phyloP scores from a whole-genome alignment of 805 yeast species.

The Schizosaccharomyces octosporus region DNA sequence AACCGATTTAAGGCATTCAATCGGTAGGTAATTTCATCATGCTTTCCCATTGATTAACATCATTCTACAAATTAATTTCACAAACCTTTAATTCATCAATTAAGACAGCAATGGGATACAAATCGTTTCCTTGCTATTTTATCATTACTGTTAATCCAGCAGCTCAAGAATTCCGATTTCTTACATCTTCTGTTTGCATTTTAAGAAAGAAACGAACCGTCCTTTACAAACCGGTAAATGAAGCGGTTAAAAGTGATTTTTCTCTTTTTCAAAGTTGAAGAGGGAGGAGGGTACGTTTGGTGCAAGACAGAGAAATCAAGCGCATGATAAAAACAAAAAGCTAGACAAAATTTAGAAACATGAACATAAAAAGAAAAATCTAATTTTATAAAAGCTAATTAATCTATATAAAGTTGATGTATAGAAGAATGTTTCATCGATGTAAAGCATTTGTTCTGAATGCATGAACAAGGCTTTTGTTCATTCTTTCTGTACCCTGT shows the following conservation, averaged over 20 bases:
- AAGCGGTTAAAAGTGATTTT: background rate
- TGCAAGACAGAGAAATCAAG: background rate
- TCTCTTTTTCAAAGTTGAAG: background rate
- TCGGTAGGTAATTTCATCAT: conserved; percentile 82
- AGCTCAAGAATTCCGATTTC: background rate
- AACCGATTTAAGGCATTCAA: conserved; percentile 85
- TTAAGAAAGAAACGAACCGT: background rate
- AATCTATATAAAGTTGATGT: no score
- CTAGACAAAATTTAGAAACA: background rate
- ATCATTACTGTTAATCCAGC: background rate
- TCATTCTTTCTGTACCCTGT: no score
- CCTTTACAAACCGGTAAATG: background rate
- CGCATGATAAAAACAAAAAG: background rate
- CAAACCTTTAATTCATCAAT: conserved; percentile 70
- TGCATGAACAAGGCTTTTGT: no score
- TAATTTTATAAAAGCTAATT: background rate
- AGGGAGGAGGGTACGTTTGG: background rate
- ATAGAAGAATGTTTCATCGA: no score
- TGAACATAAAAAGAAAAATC: background rate
- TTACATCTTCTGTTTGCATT: background rate
- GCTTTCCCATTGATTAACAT: conserved; percentile 16
- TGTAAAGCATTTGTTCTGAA: no score
- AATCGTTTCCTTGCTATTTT: conserved; percentile 19
- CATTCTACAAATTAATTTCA: background rate
- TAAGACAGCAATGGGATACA: conserved; percentile 81